Conservation (phyloP, 768 basidiomycete species). For the Tulasnella sp. region DNA sequence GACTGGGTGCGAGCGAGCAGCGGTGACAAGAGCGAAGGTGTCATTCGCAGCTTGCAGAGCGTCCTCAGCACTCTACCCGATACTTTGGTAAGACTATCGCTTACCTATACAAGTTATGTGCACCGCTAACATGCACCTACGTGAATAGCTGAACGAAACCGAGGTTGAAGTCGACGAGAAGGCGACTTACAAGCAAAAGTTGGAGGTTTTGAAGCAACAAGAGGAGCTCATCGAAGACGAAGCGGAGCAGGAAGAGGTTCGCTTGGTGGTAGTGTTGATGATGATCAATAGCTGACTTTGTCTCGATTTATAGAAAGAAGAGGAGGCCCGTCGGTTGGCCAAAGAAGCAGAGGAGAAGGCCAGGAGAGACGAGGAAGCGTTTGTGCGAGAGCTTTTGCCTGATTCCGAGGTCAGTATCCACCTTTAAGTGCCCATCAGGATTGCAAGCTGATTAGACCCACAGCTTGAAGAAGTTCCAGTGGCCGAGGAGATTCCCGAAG, state of each 20-base stretch:
- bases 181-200: slow-evolving; percentile 94
- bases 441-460: neutral
- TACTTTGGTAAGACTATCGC: slow-evolving; percentile 61
- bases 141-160: slow-evolving; percentile 82
- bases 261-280: slow-evolving; percentile 10
- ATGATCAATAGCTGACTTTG: neutral
- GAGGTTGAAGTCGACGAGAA: slow-evolving; percentile 94
- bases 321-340: slow-evolving; percentile 79
- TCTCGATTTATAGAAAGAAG: slow-evolving; percentile 49
- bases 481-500: slow-evolving; percentile 3
- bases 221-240: slow-evolving; percentile 99
- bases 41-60: slow-evolving; percentile 76
- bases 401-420: slow-evolving; percentile 68
- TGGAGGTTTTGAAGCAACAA: slow-evolving; percentile 95
- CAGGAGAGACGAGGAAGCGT: slow-evolving; percentile 53
- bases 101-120: neutral
- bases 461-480: slow-evolving; percentile 14
- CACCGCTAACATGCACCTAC: neutral
- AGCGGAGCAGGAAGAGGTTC: slow-evolving; percentile 83
- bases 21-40: slow-evolving; percentile 65
- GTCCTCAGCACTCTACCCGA: slow-evolving; percentile 91
- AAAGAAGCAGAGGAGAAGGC: slow-evolving; percentile 65
- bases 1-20: slow-evolving; percentile 70
- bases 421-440: neutral
- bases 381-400: slow-evolving; percentile 76